A percentile compares a stretch with the other conserved stretches of the same genome.
These are phyloP conservation scores for Hippophae tibetana DNA, from an alignment of 306 rosid genomes.

Conservation along the genomic window DNA sequence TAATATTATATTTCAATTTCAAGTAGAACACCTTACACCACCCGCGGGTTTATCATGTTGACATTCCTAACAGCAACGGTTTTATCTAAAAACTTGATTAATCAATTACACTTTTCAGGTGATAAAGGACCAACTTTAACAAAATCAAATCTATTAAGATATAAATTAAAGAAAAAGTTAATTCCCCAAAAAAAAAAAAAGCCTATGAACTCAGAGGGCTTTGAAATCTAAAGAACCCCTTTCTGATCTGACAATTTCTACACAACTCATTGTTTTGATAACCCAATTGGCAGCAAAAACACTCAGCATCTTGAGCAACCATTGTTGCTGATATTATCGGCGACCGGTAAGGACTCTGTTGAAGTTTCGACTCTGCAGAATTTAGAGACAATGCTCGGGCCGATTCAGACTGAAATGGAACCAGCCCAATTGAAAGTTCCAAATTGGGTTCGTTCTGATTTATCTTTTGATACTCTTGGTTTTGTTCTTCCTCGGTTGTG, in stretches of 20 bases:
- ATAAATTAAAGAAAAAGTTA: background rate
- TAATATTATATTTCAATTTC: too few relatives aligned
- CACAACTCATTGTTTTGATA: constrained; percentile 22
- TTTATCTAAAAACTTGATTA: too few relatives aligned
- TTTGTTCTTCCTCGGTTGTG: constrained; percentile 37
- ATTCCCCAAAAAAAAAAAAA: too few relatives aligned
- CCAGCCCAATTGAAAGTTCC: constrained; percentile 54
- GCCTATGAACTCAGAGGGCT: constrained; percentile 16
- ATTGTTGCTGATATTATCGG: background rate
- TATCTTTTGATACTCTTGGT: background rate
- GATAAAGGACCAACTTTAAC: too few relatives aligned
- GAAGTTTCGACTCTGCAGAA: constrained; percentile 38
- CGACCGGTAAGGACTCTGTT: background rate
- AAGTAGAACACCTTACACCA: too few relatives aligned
- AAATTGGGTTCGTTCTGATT: constrained; percentile 24
- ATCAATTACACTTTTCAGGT: too few relatives aligned
- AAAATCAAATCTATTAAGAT: background rate
- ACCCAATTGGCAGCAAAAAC: constrained; percentile 41
- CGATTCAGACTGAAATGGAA: constrained; percentile 33
- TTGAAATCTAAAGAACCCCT: constrained; percentile 23
- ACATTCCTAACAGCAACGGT: too few relatives aligned
- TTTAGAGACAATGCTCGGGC: constrained; percentile 20
- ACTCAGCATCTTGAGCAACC: constrained; percentile 12
- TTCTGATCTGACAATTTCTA: constrained; percentile 27
- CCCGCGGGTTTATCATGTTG: too few relatives aligned